Evolutionary conservation across 2,329 filamentous ascomycete genomes (phyloP).

Genomic region (Pseudopyricularia javanii): DNA sequence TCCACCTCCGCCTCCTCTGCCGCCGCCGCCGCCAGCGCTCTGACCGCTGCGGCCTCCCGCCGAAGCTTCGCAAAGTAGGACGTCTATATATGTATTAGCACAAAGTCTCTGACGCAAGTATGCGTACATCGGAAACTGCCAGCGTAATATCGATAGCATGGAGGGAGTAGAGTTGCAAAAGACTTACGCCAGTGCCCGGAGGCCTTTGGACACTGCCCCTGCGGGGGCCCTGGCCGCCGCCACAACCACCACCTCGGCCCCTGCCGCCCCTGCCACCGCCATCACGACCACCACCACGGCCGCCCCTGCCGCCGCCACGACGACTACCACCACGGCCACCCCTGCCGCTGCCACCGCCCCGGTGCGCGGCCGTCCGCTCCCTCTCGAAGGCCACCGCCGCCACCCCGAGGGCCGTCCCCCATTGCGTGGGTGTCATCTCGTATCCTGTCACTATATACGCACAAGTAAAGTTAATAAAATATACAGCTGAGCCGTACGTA

Average conservation of each 20-base stretch:
- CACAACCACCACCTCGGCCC: not conserved
- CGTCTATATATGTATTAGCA: not conserved
- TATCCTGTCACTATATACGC: too few relatives aligned
- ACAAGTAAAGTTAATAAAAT: too few relatives aligned
- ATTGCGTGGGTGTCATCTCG: too few relatives aligned
- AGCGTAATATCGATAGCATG: not conserved
- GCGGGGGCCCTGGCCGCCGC: not conserved
- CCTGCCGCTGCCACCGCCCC: too few relatives aligned
- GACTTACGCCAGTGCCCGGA: not conserved
- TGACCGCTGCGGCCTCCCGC: too few relatives aligned
- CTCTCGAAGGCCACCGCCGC: too few relatives aligned
- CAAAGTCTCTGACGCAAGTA: not conserved
- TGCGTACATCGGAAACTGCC: not conserved
- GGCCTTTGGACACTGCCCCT: not conserved
- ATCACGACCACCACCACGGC: not conserved
- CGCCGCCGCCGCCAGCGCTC: too few relatives aligned
- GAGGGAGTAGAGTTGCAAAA: not conserved
- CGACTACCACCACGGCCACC: too few relatives aligned
- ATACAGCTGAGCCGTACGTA: too few relatives aligned
- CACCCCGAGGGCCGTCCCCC: too few relatives aligned
- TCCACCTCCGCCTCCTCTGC: not conserved
- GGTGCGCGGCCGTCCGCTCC: too few relatives aligned
- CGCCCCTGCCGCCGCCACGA: too few relatives aligned
- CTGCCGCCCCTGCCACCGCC: not conserved
- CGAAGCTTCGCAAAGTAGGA: not conserved